Evolutionary conservation across 345 rosid species (phyloP).

Genomic region (Acer saccharum): DNA sequence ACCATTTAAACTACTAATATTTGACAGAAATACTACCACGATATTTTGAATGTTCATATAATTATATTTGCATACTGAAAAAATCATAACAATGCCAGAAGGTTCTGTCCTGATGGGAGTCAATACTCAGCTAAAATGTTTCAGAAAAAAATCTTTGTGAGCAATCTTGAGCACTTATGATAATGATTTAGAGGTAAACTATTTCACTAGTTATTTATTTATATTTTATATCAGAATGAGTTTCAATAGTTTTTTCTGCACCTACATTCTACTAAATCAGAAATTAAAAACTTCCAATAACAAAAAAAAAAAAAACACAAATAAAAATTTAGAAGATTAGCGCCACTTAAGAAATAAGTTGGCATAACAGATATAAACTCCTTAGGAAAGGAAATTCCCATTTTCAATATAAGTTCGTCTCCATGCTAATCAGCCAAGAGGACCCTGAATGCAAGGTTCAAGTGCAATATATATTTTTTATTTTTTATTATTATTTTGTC

Average conservation of each 20-base stretch:
- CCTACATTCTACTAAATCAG: neutral
- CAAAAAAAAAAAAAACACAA: too few species aligned
- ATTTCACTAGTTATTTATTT: neutral
- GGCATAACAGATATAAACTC: neutral
- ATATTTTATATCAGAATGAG: neutral
- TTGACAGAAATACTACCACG: neutral
- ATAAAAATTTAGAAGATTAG: neutral
- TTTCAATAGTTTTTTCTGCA: neutral
- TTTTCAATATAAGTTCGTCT: neutral
- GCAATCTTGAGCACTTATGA: neutral
- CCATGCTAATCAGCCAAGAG: neutral
- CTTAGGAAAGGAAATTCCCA: neutral
- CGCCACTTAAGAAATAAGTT: neutral
- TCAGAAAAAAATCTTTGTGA: neutral
- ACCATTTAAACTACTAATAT: neutral
- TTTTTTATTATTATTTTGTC: neutral
- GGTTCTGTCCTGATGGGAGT: neutral
- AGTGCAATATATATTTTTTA: neutral
- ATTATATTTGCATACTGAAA: neutral
- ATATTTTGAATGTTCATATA: neutral
- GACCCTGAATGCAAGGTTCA: neutral
- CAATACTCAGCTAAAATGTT: neutral
- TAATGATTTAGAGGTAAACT: slow-evolving; percentile 6
- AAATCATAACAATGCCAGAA: neutral
- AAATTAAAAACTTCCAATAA: neutral